Evolutionary conservation across 1,284 basidiomycete genomes (phyloP), one percentile per base, ranked within the genome.

Genomic region (Papiliotrema laurentii): DNA sequence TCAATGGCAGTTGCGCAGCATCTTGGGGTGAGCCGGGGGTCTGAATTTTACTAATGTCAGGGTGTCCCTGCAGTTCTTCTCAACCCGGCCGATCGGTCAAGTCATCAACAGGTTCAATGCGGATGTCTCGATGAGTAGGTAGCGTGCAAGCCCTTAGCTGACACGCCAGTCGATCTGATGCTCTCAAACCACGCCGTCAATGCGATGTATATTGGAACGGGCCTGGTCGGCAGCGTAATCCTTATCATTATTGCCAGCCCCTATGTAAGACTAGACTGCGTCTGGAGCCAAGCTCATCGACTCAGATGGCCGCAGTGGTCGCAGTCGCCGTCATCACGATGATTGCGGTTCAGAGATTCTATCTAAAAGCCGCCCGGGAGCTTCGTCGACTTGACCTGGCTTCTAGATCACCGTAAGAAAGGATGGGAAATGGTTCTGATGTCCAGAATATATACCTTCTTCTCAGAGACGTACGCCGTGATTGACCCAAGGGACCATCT

Each of bases 61-160:
- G 2, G 49, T 49, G 0, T 39, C 43, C 1, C 37, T 59, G 13
- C 43, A 45, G 9, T 59, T 33, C 26, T 55, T 55, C 30, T 49
- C 50, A 6, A 43, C 26, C 7, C 42, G 49, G 21, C 25, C 35
- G 4, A 28, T 47, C 10, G 56, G 56, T 14, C 45, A 59, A 38
- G 49, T 59, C 39, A 40, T 59, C 24, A 59, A 59, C 35, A 48
- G 56, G 14, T 59, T 59, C 49, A 59, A 59, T 19, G 46, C 54
- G 7, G 56, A 59, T 36, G 46, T 59, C 21, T 51, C 49, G 28
- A 53, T 48, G n/a, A 54, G 54, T 53, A 19, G 21, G 54, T 50
- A 4, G 5, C 16, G 27, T 16, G 13, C 16, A 19, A 5, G 18
- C 19, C 14, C 22, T 22, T 35, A 18, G 22, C 11, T 22, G 33